Percentiles rank a stretch among this genome's conserved stretches.
Conservation (phyloP, 176 grass and related monocot species). For the Oryza australiensis region DNA sequence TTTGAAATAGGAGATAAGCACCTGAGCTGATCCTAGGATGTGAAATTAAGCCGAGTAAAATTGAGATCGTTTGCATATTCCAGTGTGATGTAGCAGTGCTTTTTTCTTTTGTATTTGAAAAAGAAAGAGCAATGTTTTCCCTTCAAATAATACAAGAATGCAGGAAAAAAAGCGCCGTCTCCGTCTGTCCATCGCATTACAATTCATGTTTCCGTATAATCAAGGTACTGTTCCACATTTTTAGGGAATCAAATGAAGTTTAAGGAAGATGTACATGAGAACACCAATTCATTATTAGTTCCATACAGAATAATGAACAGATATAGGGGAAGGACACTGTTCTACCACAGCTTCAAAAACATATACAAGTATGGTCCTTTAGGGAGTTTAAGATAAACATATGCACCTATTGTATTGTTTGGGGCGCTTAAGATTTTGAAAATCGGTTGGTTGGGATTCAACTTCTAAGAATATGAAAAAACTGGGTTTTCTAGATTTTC, state of each 20-base stretch:
- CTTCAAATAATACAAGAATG: constrained; percentile 1
- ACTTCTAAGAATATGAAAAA: no score
- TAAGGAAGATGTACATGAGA: background rate
- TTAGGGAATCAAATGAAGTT: background rate
- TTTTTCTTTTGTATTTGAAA: background rate
- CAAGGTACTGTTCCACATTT: constrained; percentile 1
- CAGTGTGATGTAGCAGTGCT: background rate
- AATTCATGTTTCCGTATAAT: background rate
- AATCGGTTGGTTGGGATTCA: no score
- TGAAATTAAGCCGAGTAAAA: background rate
- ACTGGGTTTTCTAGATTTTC: no score
- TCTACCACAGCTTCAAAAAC: background rate
- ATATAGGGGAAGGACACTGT: background rate
- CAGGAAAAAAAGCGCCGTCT: background rate
- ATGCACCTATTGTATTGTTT: no score
- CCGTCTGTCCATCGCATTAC: background rate
- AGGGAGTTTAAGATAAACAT: no score
- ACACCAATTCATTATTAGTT: background rate
- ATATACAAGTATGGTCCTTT: no score
- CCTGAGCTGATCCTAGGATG: background rate
- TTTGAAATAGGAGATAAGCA: background rate
- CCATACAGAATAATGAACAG: constrained; percentile 2
- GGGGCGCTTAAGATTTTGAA: no score
- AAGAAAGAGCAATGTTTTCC: constrained; percentile 4
- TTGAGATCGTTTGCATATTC: background rate